Evolutionary conservation across 2,329 filamentous ascomycete genomes (phyloP), one percentile per base, ranked within the genome.

Genomic region (Clarireedia paspali): DNA sequence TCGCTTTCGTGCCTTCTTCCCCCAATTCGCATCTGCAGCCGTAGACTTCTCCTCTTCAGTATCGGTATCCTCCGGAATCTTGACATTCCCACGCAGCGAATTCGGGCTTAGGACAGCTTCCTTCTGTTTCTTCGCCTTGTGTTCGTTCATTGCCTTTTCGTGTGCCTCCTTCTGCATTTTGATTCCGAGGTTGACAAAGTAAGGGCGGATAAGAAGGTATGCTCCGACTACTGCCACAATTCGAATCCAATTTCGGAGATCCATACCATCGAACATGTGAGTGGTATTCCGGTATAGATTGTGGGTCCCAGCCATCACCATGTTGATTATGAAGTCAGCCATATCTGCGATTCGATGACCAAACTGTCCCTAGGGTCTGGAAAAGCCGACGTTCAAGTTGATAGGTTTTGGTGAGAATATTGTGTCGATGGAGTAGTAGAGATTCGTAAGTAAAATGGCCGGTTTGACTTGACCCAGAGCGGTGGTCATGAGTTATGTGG

Each of bases 191-290:
- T 85, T 86, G 66, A 91, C 77, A 51, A 91, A 70, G 69, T 89
- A 90, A 0, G 88, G 88, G 1, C 89, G 83, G 24, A 90, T 66
- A 52, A 94, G 78, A 61, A 84, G 68, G 74, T 92, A 95, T 55
- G 81, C 84, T 65, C 89, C 82, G 20, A 90, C 80, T 59, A 90
- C 80, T 62, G 83, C 77, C 62, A 89, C 72, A 57, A 94, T 77
- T 48, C 89, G 87, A 64, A 94, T 77, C 75, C 78, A 83, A 44
- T 77, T 73, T 62, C 81, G 72, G 10, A 70, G 65, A 1, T 75
- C 73, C 75, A 84, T 77, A 59, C 71, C 73, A 59, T 71, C 70
- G 60, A 85, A 75, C 24, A 77, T 74, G 34, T 72, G 66, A 53
- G 48, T 47, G 5, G 24, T 14, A 38, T 53, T 53, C 34, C 55